Evolutionary conservation across 164 flowering plant species (phyloP).

Genomic region (Nymphaea colorata): DNA sequence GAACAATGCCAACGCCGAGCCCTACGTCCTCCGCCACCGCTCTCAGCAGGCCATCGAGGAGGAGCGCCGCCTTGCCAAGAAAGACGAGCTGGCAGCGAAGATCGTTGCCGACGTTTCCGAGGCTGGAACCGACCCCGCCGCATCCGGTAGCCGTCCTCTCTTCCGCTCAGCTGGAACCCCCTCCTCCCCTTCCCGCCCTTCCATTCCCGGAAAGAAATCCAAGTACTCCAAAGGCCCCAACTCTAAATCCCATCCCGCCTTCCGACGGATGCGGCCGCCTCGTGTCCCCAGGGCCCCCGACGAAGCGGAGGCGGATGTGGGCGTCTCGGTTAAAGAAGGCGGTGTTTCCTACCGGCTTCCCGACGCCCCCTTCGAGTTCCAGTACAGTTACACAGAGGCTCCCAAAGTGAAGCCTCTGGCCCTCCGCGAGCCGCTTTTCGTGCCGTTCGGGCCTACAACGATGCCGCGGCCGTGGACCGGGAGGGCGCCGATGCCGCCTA

Average conservation of each 20-base stretch:
- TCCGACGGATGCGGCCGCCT: neutral
- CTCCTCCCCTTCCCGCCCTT: slow-evolving; percentile 56
- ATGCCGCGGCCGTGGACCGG: slow-evolving; percentile 17
- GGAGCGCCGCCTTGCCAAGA: slow-evolving; percentile 52
- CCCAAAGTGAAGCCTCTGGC: slow-evolving; percentile 13
- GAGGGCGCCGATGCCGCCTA: slow-evolving; percentile 7
- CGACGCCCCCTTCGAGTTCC: slow-evolving; percentile 12
- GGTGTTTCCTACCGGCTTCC: slow-evolving; percentile 6
- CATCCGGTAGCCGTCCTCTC: slow-evolving; percentile 1
- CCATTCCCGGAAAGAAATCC: slow-evolving; percentile 63
- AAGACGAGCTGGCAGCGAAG: slow-evolving; percentile 40
- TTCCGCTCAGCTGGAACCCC: slow-evolving; percentile 71
- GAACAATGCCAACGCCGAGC: slow-evolving; percentile 83
- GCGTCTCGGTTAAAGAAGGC: neutral
- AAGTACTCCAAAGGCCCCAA: slow-evolving; percentile 49
- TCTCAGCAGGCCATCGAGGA: slow-evolving; percentile 60
- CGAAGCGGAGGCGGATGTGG: neutral
- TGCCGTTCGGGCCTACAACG: slow-evolving; percentile 11
- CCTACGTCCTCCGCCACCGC: slow-evolving; percentile 33
- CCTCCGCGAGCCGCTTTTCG: slow-evolving; percentile 7
- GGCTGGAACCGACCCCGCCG: slow-evolving; percentile 10
- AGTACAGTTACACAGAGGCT: slow-evolving; percentile 15
- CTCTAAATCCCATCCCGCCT: neutral
- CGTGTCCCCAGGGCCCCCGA: neutral
- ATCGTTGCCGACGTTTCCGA: slow-evolving; percentile 23